phyloP scores from a whole-genome alignment of 2,329 filamentous ascomycete genomes.

The Phyllosticta citrichinensis region DNA sequence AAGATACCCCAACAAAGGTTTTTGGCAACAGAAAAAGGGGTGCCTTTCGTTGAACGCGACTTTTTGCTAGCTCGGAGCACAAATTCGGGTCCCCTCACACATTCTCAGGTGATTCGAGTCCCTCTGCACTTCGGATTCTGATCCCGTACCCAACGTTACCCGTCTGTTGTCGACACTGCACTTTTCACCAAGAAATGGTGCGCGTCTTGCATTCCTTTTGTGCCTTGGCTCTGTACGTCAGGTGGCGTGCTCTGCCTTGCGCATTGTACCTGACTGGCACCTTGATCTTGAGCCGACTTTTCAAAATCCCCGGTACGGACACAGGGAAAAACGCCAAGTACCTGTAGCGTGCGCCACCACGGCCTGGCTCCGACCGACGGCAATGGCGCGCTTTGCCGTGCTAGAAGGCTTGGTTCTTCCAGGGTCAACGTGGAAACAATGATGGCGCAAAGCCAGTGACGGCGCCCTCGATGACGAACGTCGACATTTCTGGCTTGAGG shows the following conservation, averaged over 20 bases:
- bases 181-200: background rate
- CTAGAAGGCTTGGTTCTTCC: conserved; percentile 1
- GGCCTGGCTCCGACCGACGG: conserved; percentile 2
- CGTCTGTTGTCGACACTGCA: background rate
- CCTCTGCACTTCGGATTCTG: too few relatives aligned
- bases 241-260: background rate
- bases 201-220: background rate
- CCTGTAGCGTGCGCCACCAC: background rate
- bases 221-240: background rate
- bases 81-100: too few relatives aligned
- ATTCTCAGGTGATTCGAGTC: too few relatives aligned
- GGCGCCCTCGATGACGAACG: background rate
- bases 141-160: too few relatives aligned
- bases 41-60: too few relatives aligned
- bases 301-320: background rate
- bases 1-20: too few relatives aligned
- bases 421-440: conserved; percentile 8
- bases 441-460: background rate
- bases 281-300: background rate
- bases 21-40: too few relatives aligned
- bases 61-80: too few relatives aligned
- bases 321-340: background rate
- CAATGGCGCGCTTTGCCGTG: conserved; percentile 3
- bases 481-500: background rate
- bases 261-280: background rate